Evolutionary conservation across 768 basidiomycete species (phyloP).

Genomic region (Pleurotus cornucopiae): DNA sequence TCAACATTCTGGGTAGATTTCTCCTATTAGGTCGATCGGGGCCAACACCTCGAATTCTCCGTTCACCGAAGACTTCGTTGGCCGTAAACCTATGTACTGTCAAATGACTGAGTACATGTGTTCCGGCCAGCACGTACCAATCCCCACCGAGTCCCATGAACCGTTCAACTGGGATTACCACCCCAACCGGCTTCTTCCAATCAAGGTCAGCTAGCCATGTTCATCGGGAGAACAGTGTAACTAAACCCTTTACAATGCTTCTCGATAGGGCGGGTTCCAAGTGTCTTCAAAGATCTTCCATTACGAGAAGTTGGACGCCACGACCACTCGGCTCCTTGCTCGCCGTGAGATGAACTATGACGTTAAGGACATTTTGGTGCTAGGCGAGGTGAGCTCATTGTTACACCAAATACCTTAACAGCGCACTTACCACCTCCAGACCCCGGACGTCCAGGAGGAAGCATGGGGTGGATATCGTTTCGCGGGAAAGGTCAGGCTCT

Average conservation of each 20-base stretch:
- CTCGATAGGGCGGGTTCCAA: conserved; percentile 14
- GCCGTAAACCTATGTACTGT: conserved; percentile 48
- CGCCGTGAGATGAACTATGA: conserved; percentile 5
- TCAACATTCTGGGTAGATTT: not conserved
- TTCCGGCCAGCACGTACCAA: conserved; percentile 33
- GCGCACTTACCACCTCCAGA: conserved; percentile 29
- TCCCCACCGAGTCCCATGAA: conserved; percentile 17
- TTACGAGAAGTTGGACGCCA: conserved; percentile 1
- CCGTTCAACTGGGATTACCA: conserved; percentile 12
- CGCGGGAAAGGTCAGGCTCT: conserved; percentile 47
- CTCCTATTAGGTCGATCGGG: conserved; percentile 4
- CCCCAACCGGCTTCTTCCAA: conserved; percentile 14
- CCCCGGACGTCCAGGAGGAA: conserved; percentile 45
- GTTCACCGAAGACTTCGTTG: conserved; percentile 27
- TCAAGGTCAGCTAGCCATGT: conserved; percentile 10
- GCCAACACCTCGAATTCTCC: conserved; percentile 10
- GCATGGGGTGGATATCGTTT: conserved; percentile 69
- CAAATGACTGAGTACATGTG: conserved; percentile 40
- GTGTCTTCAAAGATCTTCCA: conserved; percentile 8
- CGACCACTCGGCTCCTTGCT: not conserved
- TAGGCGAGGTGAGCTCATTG: conserved; percentile 37
- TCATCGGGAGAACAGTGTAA: not conserved
- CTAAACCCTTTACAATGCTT: not conserved
- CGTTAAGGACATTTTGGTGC: conserved; percentile 27
- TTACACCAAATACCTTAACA: not conserved